Evolutionary conservation across 148 eudicot species (phyloP).

Genomic region (Vaccinium myrtillus): DNA sequence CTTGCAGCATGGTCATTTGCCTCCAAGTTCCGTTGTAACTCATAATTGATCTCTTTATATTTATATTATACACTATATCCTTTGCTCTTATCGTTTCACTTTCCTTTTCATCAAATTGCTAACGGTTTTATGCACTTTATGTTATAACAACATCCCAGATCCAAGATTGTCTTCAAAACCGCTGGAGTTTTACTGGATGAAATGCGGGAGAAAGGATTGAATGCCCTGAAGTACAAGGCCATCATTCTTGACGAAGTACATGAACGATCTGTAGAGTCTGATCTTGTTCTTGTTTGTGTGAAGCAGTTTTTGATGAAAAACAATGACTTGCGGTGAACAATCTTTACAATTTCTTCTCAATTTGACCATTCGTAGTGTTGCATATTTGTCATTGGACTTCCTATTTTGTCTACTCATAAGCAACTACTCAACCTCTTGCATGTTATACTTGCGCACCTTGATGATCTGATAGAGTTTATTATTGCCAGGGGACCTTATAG

Average conservation of each 20-base stretch:
- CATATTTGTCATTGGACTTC: neutral
- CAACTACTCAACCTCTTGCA: constrained; percentile 8
- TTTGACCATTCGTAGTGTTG: neutral
- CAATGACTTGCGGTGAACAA: constrained; percentile 63
- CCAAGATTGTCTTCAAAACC: constrained; percentile 87
- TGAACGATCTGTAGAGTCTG: constrained; percentile 98
- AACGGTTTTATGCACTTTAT: neutral
- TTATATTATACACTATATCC: neutral
- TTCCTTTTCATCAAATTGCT: neutral
- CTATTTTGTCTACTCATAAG: constrained; percentile 5
- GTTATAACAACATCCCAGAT: constrained; percentile 36
- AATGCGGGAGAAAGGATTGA: constrained; percentile 81
- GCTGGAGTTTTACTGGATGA: constrained; percentile 96
- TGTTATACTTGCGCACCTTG: neutral
- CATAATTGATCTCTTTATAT: neutral
- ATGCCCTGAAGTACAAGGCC: constrained; percentile 87
- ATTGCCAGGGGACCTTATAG: constrained; percentile 10
- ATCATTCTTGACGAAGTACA: constrained; percentile 97
- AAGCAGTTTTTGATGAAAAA: constrained; percentile 81
- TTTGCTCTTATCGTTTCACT: neutral
- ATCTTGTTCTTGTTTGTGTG: constrained; percentile 91
- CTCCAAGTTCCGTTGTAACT: neutral
- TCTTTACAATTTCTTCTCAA: neutral
- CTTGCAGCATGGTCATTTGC: neutral
- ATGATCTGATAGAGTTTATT: constrained; percentile 8